These are phyloP conservation scores for Debaryomycetaceae sp. DNA, from an alignment of 1,139 yeast species.

Conservation along the genomic window DNA sequence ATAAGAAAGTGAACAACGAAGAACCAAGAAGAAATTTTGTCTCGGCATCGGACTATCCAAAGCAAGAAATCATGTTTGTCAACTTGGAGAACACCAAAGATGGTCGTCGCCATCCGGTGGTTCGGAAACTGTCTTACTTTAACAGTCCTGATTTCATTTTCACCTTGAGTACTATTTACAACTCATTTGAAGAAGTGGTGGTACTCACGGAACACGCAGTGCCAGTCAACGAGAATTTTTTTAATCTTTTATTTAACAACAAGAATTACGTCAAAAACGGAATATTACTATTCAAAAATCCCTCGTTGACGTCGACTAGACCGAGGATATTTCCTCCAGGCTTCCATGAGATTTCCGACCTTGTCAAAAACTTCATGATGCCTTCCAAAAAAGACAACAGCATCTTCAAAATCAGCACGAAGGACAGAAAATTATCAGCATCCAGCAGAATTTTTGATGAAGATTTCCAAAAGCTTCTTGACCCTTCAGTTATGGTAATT, in stretches of 20 bases:
- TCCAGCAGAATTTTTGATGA: slow-evolving; percentile 21
- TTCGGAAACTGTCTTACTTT: slow-evolving; percentile 10
- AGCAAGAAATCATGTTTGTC: slow-evolving; percentile 28
- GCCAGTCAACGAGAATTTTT: slow-evolving; percentile 19
- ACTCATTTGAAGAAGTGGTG: slow-evolving; percentile 30
- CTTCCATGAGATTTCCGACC: slow-evolving; percentile 26
- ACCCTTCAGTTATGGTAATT: slow-evolving; percentile 26
- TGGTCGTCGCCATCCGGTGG: slow-evolving; percentile 11
- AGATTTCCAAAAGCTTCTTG: slow-evolving; percentile 23
- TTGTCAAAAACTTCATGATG: slow-evolving; percentile 20
- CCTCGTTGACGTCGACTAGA: slow-evolving; percentile 16
- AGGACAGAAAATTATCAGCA: slow-evolving; percentile 7
- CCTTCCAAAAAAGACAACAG: slow-evolving; percentile 19
- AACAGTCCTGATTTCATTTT: slow-evolving; percentile 17
- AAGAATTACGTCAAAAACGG: slow-evolving; percentile 21
- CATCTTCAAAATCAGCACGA: slow-evolving; percentile 15
- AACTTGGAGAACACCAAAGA: slow-evolving; percentile 17
- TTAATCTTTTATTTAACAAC: slow-evolving; percentile 14
- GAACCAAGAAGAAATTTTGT: slow-evolving; percentile 2
- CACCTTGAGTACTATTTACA: slow-evolving; percentile 24
- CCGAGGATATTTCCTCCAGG: slow-evolving; percentile 23
- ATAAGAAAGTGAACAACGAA: neutral
- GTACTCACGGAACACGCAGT: slow-evolving; percentile 23
- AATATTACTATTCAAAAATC: slow-evolving; percentile 25
- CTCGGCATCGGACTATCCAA: slow-evolving; percentile 15